Base-by-base conservation (phyloP, 305 asterid species). In the Fraxinus ornus region DNA sequence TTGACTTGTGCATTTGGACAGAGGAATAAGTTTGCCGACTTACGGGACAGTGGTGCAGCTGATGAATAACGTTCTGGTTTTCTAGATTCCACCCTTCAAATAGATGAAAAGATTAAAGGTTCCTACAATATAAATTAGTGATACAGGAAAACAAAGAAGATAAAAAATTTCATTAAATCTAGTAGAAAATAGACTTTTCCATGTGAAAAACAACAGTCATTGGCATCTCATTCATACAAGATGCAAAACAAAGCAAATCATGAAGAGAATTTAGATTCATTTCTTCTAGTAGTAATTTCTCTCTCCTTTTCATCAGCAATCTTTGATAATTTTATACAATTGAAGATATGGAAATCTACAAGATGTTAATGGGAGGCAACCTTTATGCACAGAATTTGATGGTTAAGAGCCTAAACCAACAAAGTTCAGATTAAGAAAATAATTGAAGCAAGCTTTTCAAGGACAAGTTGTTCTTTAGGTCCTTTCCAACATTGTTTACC, bases 41-140 rank as follows among this genome's bases (percentile, higher is more conserved):
- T 90, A 95, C 99, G 98, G 77, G 99, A 94, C 85, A 95, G 85
- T 64, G 99, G 99, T 76, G 99, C 97, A 89, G 99, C 98, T 66
- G 99, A 95, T 68, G 99, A 95, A 92, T 95, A 94, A 47, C 99
- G 97, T 91, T 95, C 99, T 57, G 99, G 91, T 82, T 93, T 93
- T 91, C 98, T 92, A 83, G 98, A 93, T 89, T 95, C 98, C 92
- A 87, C 99, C 99, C 99, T 95, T 94, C 95, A 94, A 92, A 94
- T 88, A 95, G 91, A 94, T 86, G 90, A 93, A 94, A 92, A 91
- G 89, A 86, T 94, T 93, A 87, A 95, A 95, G 98, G 93, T 84
- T 94, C 97, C 93, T 92, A 92, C 92, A 93, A 88, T 89, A 39
- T 39, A 39, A 39, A 39, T 87, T 90, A 88, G 80, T 30, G 90